Evolutionary conservation across 495 filamentous ascomycete genomes (phyloP).

Genomic region (Podospora anserina): DNA sequence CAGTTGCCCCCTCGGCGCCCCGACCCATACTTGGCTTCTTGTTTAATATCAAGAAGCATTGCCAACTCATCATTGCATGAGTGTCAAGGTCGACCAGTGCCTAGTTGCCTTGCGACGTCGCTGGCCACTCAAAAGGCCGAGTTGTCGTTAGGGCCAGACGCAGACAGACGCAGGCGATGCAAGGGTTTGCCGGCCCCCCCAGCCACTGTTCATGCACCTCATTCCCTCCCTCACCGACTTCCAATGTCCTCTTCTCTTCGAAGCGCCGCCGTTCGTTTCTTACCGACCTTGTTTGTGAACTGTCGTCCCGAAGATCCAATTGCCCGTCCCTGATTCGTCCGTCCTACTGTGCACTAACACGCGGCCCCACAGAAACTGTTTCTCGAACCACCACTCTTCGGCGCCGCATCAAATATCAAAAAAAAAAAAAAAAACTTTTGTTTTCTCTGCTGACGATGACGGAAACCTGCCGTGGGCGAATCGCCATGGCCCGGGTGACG

Average conservation of each 20-base stretch:
- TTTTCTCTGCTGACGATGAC: slow-evolving; percentile 21
- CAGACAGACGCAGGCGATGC: slow-evolving; percentile 41
- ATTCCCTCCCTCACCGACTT: slow-evolving; percentile 55
- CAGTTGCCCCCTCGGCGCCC: slow-evolving; percentile 17
- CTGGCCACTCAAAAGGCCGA: slow-evolving; percentile 35
- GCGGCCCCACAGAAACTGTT: slow-evolving; percentile 14
- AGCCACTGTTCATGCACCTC: slow-evolving; percentile 58
- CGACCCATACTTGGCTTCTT: slow-evolving; percentile 37
- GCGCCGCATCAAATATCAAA: slow-evolving; percentile 4
- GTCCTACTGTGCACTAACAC: neutral
- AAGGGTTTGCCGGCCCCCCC: slow-evolving; percentile 40
- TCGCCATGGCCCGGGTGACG: slow-evolving; percentile 28
- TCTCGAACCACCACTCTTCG: slow-evolving; percentile 16
- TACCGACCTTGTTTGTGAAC: slow-evolving; percentile 14
- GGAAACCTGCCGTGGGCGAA: slow-evolving; percentile 27
- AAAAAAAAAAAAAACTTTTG: neutral
- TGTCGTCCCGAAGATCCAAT: slow-evolving; percentile 27
- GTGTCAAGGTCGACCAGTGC: slow-evolving; percentile 55
- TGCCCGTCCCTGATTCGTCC: slow-evolving; percentile 34
- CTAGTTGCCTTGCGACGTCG: slow-evolving; percentile 41
- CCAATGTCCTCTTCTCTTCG: neutral
- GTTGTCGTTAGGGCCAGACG: slow-evolving; percentile 41
- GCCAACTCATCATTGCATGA: slow-evolving; percentile 89
- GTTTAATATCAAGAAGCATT: slow-evolving; percentile 67
- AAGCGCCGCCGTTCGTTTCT: slow-evolving; percentile 2